phyloP scores from a whole-genome alignment of 2,329 filamentous ascomycete species.

The Aspergillus persii region DNA sequence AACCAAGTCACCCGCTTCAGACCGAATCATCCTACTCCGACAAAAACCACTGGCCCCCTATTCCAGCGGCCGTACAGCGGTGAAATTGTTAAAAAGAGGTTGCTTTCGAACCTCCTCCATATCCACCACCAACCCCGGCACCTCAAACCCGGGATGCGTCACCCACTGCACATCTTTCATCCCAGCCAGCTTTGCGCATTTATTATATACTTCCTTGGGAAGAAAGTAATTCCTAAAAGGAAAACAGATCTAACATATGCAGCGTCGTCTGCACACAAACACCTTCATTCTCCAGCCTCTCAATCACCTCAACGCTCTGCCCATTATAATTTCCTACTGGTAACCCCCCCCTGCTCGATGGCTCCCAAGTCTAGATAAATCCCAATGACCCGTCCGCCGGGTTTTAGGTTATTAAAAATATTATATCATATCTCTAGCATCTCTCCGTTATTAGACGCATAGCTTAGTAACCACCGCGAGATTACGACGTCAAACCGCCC shows the following conservation, averaged over 20 bases:
- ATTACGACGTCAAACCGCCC: neutral
- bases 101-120: neutral
- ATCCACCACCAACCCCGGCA: neutral
- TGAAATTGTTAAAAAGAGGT: neutral
- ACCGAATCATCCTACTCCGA: no score
- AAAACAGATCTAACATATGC: neutral
- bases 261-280: neutral
- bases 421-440: neutral
- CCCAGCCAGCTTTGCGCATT: neutral
- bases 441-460: neutral
- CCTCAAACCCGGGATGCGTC: neutral
- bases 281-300: neutral
- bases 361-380: neutral
- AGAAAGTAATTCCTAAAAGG: neutral
- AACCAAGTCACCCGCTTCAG: no score
- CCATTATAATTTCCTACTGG: neutral
- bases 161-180: neutral
- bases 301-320: neutral
- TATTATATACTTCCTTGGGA: neutral
- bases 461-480: conserved; percentile 1
- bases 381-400: neutral
- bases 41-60: no score
- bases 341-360: neutral
- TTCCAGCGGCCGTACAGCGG: neutral
- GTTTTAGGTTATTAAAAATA: neutral